Conservation (phyloP, 352 stramenopile species). For the Phytopythium helicoides region DNA sequence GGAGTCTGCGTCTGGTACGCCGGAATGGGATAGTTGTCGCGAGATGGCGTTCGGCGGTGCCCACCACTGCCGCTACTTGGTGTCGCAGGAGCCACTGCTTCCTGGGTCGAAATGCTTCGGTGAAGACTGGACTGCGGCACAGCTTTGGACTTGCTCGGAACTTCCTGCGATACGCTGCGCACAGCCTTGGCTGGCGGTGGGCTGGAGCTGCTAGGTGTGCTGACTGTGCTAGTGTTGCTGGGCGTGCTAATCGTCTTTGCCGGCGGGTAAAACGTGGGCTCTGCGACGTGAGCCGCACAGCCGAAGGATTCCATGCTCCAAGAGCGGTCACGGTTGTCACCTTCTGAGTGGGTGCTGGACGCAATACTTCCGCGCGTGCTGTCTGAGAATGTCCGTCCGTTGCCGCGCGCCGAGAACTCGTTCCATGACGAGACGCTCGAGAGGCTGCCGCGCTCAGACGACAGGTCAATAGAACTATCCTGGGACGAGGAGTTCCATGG, state of each 20-base stretch:
- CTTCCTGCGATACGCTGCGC: conserved; percentile 9
- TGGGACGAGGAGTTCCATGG: conserved; percentile 8
- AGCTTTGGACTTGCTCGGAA: background rate
- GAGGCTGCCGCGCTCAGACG: conserved; percentile 16
- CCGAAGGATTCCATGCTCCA: conserved; percentile 10
- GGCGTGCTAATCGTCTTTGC: no score
- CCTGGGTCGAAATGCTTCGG: conserved; percentile 6
- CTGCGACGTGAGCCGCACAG: background rate
- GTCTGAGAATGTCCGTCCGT: conserved; percentile 6
- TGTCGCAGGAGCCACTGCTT: background rate
- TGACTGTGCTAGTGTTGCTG: background rate
- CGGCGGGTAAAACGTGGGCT: background rate
- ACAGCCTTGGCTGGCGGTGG: conserved; percentile 4
- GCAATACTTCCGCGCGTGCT: conserved; percentile 19
- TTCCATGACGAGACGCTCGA: conserved; percentile 27
- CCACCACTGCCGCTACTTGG: background rate
- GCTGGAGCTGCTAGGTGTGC: background rate
- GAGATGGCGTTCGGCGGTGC: conserved; percentile 2
- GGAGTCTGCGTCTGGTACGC: conserved; percentile 6
- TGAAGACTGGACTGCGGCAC: conserved; percentile 2
- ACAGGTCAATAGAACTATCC: conserved; percentile 3
- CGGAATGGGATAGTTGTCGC: conserved; percentile 8
- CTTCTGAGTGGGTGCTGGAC: conserved; percentile 24
- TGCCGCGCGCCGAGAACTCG: conserved; percentile 6
- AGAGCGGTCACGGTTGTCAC: conserved; percentile 5